Conservation (phyloP, 768 basidiomycete genomes). For the Phaeotremella skinneri region DNA sequence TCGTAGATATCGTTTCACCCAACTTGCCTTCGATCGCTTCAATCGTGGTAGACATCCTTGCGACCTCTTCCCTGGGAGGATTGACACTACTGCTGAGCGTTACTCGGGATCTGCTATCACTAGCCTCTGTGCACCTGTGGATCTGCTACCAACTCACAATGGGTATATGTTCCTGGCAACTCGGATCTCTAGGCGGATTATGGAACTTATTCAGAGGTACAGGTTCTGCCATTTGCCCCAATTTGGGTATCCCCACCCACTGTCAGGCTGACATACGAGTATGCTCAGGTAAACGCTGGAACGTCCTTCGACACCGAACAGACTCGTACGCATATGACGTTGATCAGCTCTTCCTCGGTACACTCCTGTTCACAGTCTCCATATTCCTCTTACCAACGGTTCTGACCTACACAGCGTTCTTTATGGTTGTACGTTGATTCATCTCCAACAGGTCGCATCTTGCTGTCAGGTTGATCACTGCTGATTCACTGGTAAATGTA, state of each 20-base stretch:
- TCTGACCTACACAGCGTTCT: constrained; percentile 77
- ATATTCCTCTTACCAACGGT: constrained; percentile 63
- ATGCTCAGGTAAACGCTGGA: constrained; percentile 79
- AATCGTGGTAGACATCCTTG: constrained; percentile 43
- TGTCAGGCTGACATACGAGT: background rate
- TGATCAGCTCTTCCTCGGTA: constrained; percentile 92
- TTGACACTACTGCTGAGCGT: constrained; percentile 66
- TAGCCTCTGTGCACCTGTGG: constrained; percentile 71
- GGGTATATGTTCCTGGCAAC: constrained; percentile 62
- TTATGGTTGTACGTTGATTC: constrained; percentile 61
- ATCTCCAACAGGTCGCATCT: no score
- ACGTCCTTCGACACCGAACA: constrained; percentile 78
- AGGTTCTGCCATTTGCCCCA: no score
- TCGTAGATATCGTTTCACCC: constrained; percentile 41
- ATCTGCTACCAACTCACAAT: constrained; percentile 66
- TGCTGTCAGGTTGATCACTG: no score
- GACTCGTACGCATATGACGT: constrained; percentile 89
- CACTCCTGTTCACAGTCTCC: constrained; percentile 55
- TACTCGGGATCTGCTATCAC: constrained; percentile 63
- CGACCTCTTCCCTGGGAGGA: constrained; percentile 49
- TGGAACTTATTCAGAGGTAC: constrained; percentile 89
- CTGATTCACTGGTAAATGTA: no score
- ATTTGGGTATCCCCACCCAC: no score
- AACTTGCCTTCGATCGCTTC: constrained; percentile 31
- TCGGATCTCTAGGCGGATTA: constrained; percentile 63